Percentiles rank a stretch among this genome's conserved stretches.
Conservation (phyloP, 805 yeast genomes). For the Millerago galiae region DNA sequence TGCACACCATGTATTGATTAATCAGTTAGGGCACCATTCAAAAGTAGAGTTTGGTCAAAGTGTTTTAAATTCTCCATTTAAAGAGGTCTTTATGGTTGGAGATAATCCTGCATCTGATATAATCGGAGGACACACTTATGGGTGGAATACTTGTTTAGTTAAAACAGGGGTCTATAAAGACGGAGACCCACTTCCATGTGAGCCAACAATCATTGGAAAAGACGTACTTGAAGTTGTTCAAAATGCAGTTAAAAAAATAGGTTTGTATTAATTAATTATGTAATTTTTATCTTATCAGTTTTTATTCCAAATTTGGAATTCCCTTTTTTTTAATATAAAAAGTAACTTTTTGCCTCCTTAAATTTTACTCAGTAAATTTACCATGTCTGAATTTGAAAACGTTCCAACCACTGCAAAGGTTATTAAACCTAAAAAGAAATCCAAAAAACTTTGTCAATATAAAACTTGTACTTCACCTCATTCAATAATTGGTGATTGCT, state of each 20-base stretch:
- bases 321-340: too few species aligned
- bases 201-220: slow-evolving; percentile 45
- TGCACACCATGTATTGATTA: slow-evolving; percentile 64
- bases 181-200: slow-evolving; percentile 35
- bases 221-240: slow-evolving; percentile 48
- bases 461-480: slow-evolving; percentile 23
- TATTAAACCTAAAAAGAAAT: slow-evolving; percentile 23
- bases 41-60: slow-evolving; percentile 18
- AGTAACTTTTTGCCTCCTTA: too few species aligned
- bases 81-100: slow-evolving; percentile 87
- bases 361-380: too few species aligned
- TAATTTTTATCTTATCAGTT: not conserved
- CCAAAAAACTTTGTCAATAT: slow-evolving; percentile 24
- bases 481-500: slow-evolving; percentile 55
- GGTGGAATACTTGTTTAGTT: slow-evolving; percentile 85
- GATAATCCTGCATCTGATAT: slow-evolving; percentile 95
- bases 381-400: too few species aligned
- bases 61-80: slow-evolving; percentile 34
- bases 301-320: not conserved
- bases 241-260: slow-evolving; percentile 13
- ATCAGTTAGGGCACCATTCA: slow-evolving; percentile 9
- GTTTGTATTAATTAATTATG: slow-evolving; percentile 12
- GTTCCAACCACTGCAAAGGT: not conserved
- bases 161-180: slow-evolving; percentile 83
- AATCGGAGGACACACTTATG: slow-evolving; percentile 77